phyloP scores from a whole-genome alignment of 331 rosid genomes.

The Arachis monticola region DNA sequence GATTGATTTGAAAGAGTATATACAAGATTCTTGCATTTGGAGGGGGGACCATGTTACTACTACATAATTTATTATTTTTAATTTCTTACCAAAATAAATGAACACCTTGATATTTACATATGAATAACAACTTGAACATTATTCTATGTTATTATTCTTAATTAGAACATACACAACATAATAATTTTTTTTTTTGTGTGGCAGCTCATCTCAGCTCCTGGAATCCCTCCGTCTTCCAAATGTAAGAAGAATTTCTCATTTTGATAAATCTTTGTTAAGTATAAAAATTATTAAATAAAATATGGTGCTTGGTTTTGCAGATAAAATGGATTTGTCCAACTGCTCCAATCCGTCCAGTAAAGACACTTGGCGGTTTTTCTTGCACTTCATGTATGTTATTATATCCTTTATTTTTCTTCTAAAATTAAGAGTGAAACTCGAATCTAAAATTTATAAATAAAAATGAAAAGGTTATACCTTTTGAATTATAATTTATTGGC shows the following conservation, averaged over 20 bases:
- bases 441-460: too few relatives aligned
- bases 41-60: slow-evolving; percentile 35
- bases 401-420: not conserved
- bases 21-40: slow-evolving; percentile 42
- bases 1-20: slow-evolving; percentile 49
- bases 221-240: slow-evolving; percentile 91
- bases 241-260: slow-evolving; percentile 53
- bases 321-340: slow-evolving; percentile 98
- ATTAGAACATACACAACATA: too few relatives aligned
- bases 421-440: too few relatives aligned
- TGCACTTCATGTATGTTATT: slow-evolving; percentile 82
- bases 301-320: slow-evolving; percentile 44
- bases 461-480: too few relatives aligned
- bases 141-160: too few relatives aligned
- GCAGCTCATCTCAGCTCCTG: slow-evolving; percentile 87
- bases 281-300: too few relatives aligned
- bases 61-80: slow-evolving; percentile 15
- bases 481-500: too few relatives aligned
- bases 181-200: not conserved
- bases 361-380: slow-evolving; percentile 76
- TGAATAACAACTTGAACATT: too few relatives aligned
- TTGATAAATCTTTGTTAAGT: not conserved
- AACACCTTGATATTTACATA: slow-evolving; percentile 33
- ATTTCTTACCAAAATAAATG: slow-evolving; percentile 14
- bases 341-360: slow-evolving; percentile 88